Base-by-base conservation (phyloP, 768 basidiomycete genomes). In the Suillus luteus region DNA sequence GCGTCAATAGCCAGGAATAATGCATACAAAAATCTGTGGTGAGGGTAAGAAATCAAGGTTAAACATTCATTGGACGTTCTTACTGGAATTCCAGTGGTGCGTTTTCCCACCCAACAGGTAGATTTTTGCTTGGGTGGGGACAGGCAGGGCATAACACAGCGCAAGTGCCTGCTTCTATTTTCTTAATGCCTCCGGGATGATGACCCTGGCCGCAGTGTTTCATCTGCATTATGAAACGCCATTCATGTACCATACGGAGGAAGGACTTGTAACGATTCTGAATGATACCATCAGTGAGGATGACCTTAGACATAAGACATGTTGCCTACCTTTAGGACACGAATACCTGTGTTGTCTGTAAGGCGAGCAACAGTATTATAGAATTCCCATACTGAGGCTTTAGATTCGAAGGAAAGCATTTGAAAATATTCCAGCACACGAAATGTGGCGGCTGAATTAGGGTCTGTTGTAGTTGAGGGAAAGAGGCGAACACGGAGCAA, bases 361-460 rank as follows among this genome's bases (percentile, higher is more conserved):
- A 46, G 44, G 44, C n/a, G 10, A 46, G n/a, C 72, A 55, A 10
- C 71, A 55, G 5, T 5, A 78, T 65, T 0, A 68, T 57, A 19
- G 67, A 55, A 75, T 46, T 76, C 72, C 57, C 66, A 76, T 10
- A 62, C 67, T 0, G 71, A 71, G 2, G 62, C 54, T 61, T 77
- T 76, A 1, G 69, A 74, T 52, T 68, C 69, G 44, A 76, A 76
- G 6, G 69, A 68, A 0, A 76, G 68, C 0, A 73, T 57, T 38
- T 76, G 68, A 60, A 73, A 75, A 10, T 46, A 52, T 8, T 74
- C 61, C 1, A 78, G 67, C 6, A 71, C 49, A 0, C 46, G 27
- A 46, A 77, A 70, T 12, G 75, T 73, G 12, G 75, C 73, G 4
- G 70, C 72, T 3, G 75, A 71, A 48, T 71, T 70, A 0, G 73